Evolutionary conservation across 371 early-diverging fungal species (phyloP).

Genomic region (Mucor saturninus): DNA sequence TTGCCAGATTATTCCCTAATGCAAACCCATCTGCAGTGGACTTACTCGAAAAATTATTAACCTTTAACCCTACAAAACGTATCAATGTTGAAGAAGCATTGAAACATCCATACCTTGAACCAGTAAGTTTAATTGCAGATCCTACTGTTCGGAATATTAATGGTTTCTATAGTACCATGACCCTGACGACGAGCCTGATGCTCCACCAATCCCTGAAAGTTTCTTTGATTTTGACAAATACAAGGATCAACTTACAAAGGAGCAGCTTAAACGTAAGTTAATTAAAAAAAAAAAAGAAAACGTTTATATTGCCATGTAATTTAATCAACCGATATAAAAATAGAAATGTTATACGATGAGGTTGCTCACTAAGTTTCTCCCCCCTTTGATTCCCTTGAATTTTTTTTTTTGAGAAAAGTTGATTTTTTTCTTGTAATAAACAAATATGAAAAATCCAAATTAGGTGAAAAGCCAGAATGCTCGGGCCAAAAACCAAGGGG

Average conservation of each 20-base stretch:
- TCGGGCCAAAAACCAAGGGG: background rate
- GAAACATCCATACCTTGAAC: constrained; percentile 83
- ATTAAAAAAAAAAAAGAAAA: background rate
- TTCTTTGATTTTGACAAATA: constrained; percentile 91
- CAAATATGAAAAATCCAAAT: constrained; percentile 1
- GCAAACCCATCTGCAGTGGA: constrained; percentile 87
- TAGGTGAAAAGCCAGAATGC: constrained; percentile 15
- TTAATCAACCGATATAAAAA: background rate
- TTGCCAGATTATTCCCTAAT: constrained; percentile 77
- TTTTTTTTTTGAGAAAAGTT: background rate
- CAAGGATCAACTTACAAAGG: constrained; percentile 84
- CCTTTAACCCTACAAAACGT: constrained; percentile 92
- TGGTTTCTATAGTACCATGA: constrained; percentile 70
- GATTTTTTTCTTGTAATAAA: background rate
- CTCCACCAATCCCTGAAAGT: constrained; percentile 77
- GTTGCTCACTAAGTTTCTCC: constrained; percentile 35
- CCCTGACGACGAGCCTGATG: constrained; percentile 81
- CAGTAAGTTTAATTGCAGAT: constrained; percentile 10
- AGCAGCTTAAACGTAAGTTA: constrained; percentile 76
- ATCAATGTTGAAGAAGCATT: constrained; percentile 95
- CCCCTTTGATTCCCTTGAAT: background rate
- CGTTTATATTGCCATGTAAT: background rate
- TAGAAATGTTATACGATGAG: constrained; percentile 54
- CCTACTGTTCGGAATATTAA: background rate
- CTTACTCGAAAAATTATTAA: constrained; percentile 90